Evolutionary conservation across 1,284 basidiomycete genomes (phyloP).

Genomic region (Athelia sp.): DNA sequence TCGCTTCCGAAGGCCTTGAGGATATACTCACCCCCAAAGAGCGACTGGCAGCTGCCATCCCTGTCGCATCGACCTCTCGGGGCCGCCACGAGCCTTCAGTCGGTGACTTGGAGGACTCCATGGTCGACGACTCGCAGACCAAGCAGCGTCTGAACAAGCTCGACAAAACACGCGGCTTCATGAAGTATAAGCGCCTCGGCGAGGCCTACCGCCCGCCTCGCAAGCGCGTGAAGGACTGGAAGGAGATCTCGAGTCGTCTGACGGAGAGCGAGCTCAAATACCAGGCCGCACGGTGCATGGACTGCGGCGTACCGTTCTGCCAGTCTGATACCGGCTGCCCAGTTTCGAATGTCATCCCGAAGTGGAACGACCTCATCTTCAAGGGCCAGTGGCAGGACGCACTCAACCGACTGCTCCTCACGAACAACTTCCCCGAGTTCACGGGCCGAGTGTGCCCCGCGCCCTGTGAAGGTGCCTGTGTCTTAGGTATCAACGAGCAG

Average conservation of each 20-base stretch:
- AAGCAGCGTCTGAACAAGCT: constrained; percentile 84
- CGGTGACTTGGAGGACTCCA: constrained; percentile 86
- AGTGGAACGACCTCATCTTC: constrained; percentile 94
- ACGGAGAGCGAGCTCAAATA: constrained; percentile 88
- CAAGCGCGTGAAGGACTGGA: constrained; percentile 96
- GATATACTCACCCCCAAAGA: constrained; percentile 68
- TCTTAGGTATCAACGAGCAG: constrained; percentile 93
- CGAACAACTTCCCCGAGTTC: constrained; percentile 96
- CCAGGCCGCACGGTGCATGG: constrained; percentile 95
- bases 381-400: constrained; percentile 94
- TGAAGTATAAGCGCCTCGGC: constrained; percentile 94
- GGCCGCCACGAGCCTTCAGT: constrained; percentile 74
- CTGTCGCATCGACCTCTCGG: constrained; percentile 30
- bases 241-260: constrained; percentile 83
- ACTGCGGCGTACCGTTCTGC: constrained; percentile 94
- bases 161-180: constrained; percentile 93
- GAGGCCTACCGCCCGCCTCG: constrained; percentile 89
- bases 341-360: constrained; percentile 91
- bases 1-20: constrained; percentile 76
- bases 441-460: constrained; percentile 93
- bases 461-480: constrained; percentile 93
- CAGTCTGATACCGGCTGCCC: constrained; percentile 93
- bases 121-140: constrained; percentile 78
- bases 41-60: constrained; percentile 33
- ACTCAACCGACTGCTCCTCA: constrained; percentile 82